Evolutionary conservation across 2,329 filamentous ascomycete species (phyloP), one percentile per base, ranked within the genome.

Genomic region (Colletotrichum tanaceti): DNA sequence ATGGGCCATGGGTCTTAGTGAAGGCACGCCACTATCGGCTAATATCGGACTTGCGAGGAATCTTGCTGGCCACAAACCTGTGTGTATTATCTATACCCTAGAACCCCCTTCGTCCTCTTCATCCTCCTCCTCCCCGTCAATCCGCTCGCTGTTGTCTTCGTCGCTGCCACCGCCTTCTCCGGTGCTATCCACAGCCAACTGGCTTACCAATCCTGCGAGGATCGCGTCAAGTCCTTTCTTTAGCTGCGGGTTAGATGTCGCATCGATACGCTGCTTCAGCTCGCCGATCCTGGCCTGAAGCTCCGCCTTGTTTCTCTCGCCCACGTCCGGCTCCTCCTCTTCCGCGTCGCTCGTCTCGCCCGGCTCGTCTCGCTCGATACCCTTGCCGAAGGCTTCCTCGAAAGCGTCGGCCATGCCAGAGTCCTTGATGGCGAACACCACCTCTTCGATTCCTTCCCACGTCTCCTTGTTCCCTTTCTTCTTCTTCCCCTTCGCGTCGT

Each of bases 341-440:
- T 68, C 70, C 0, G 58, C 68, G 10, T 74, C 68, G 39, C 71
- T 58, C 54, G 72, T 65, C 7, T 71, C 71, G 0, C 63, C 70
- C 63, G 13, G 62, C 64, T 10, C 72, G 32, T 80, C 77, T 28
- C 78, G 74, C 9, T 75, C 71, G 6, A 83, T 60, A 1, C 76
- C 77, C 35, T 79, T 75, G 0, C 82, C 84, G 74, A 87, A 89
- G 0, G 79, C 82, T 5, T 73, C 71, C 10, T 80, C 79, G 71
- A 91, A 90, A 0, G 83, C 81, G 14, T 78, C 77, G 0, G 87
- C 85, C 80, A 88, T 83, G 4, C 79, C 80, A 0, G 73, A 71
- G 65, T 88, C 84, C 13, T 82, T 82, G 71, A 90, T 86, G 0
- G 88, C 88, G 74, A 91, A 90, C 0, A 88, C 78, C 4, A 90